Evolutionary conservation across 164 flowering plant genomes (phyloP).

Genomic region (Malania oleifera): DNA sequence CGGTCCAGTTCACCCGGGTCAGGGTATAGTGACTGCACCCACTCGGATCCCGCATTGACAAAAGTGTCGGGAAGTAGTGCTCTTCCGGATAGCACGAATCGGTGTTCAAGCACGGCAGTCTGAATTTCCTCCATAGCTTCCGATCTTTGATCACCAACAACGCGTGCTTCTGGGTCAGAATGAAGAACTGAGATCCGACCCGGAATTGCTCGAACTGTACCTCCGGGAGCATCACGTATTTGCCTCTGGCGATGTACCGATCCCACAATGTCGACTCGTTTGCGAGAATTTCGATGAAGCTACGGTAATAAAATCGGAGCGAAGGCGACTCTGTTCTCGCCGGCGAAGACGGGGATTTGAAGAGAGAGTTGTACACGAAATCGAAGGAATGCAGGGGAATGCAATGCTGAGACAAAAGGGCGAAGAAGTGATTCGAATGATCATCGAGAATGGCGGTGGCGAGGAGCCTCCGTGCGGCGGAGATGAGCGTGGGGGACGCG

Average conservation of each 20-base stretch:
- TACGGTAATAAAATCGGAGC: slow-evolving; percentile 15
- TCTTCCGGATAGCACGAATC: slow-evolving; percentile 91
- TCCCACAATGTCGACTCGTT: slow-evolving; percentile 29
- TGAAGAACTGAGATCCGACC: slow-evolving; percentile 86
- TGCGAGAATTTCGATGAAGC: too few species aligned
- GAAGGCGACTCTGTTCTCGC: slow-evolving; percentile 11
- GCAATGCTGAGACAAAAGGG: slow-evolving; percentile 80
- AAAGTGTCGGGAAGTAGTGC: slow-evolving; percentile 83
- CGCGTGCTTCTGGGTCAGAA: slow-evolving; percentile 55
- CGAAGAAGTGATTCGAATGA: slow-evolving; percentile 64
- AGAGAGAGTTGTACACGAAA: slow-evolving; percentile 50
- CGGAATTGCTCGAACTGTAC: slow-evolving; percentile 58
- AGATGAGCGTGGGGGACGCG: slow-evolving; percentile 72
- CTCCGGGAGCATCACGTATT: slow-evolving; percentile 75
- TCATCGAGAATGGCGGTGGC: slow-evolving; percentile 90
- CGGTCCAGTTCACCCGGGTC: slow-evolving; percentile 89
- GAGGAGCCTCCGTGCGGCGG: slow-evolving; percentile 82
- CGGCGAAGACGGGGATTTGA: slow-evolving; percentile 25
- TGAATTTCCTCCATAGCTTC: slow-evolving; percentile 72
- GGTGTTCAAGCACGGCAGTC: slow-evolving; percentile 52
- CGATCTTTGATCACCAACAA: slow-evolving; percentile 54
- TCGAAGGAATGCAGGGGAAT: slow-evolving; percentile 78
- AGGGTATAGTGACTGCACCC: slow-evolving; percentile 65
- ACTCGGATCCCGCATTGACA: slow-evolving; percentile 68
- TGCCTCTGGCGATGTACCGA: slow-evolving; percentile 56